Base-by-base conservation (phyloP, 106 monocot species). In the Dendrobium chrysotoxum region DNA sequence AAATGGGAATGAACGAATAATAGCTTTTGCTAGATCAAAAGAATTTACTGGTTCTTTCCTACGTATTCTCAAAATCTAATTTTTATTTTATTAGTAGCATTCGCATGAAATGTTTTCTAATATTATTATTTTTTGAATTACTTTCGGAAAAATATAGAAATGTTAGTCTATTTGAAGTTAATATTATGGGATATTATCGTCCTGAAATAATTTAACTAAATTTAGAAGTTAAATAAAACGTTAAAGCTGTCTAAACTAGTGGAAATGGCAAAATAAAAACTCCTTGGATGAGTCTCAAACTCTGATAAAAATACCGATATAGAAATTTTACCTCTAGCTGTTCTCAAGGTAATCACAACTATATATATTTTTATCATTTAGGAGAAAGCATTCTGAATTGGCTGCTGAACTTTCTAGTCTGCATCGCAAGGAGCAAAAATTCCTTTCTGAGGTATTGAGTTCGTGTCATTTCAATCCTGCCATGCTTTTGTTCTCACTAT, bases 331-430 rank as follows among this genome's bases (percentile, higher is more conserved):
- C 70, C 28, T 66, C 26, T 7, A 66, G 11, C 7, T 5, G 28
- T 35, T 70, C 13, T 70, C 31, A 30, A 30, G 70, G 11, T 31
- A 70, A 35, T 70, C 70, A 30, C 13, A 30, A 70, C 70, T 70
- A 31, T 15, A 17, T 47, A 76, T 76, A 46, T 75, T 44, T 77
- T 81, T 6, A 67, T 31, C 12, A 5, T 86, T 77, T 87, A 96
- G 95, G 88, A 90, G 91, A 80, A 99, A 87, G 74, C 84, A 89
- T 82, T 90, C 95, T 87, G 95, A 99, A 79, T 81, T 99, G 78
- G 31, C 76, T 30, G 84, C 78, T 76, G 95, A 99, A 83, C 84
- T 95, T 82, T 84, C 90, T 72, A 88, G 88, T 71, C 87, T 99
- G 35, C 91, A 86, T 40, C 83, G 77, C 20, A 91, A 95, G 80